phyloP scores from a whole-genome alignment of 2,329 filamentous ascomycete genomes.

The Trichoderma koningii region DNA sequence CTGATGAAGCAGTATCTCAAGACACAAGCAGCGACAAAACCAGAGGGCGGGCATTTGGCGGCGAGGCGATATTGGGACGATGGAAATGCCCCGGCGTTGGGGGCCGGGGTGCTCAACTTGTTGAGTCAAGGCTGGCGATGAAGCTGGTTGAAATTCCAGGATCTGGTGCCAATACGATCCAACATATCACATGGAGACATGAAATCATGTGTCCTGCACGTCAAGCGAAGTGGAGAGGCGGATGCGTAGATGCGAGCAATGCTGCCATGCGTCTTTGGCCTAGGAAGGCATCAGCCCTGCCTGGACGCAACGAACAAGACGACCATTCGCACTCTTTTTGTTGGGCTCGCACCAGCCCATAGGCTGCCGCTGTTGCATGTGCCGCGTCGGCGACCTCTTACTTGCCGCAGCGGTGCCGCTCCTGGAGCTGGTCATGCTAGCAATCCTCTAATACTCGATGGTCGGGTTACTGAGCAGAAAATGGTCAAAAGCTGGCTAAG shows the following conservation, averaged over 20 bases:
- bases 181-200: too few species aligned
- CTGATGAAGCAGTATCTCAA: not conserved
- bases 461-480: too few species aligned
- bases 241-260: too few species aligned
- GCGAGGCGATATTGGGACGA: not conserved
- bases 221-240: too few species aligned
- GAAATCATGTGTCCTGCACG: not conserved
- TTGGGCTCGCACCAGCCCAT: not conserved
- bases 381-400: slow-evolving; percentile 14
- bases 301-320: too few species aligned
- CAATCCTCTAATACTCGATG: too few species aligned
- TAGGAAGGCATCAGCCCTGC: too few species aligned
- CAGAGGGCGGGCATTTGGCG: not conserved
- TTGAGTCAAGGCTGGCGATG: not conserved
- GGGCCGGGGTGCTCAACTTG: slow-evolving; percentile 1
- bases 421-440: not conserved
- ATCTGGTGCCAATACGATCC: not conserved
- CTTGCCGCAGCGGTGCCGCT: slow-evolving; percentile 12
- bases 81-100: slow-evolving; percentile 11
- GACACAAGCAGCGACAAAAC: not conserved
- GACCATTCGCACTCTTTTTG: not conserved
- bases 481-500: too few species aligned
- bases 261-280: too few species aligned
- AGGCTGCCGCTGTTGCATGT: slow-evolving; percentile 10
- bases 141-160: too few species aligned